Evolutionary conservation across 495 filamentous ascomycete genomes (phyloP).

Genomic region (Penicillium longicatenatum): DNA sequence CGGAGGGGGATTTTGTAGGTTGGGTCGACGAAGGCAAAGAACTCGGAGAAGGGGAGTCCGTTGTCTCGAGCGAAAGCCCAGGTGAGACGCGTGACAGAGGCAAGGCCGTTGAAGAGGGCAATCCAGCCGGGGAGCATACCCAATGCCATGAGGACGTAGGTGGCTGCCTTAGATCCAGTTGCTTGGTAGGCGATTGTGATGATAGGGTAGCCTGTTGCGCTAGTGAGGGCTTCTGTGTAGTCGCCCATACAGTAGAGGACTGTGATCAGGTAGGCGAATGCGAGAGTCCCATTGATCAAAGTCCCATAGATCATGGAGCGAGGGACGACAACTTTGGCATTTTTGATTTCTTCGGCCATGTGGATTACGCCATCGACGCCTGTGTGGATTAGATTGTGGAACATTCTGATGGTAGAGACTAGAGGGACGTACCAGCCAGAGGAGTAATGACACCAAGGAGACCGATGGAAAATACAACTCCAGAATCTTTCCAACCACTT

Average conservation of each 20-base stretch:
- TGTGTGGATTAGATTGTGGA: slow-evolving; percentile 39
- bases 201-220: slow-evolving; percentile 48
- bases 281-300: slow-evolving; percentile 44
- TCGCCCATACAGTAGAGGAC: slow-evolving; percentile 41
- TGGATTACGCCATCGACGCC: slow-evolving; percentile 37
- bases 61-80: slow-evolving; percentile 63
- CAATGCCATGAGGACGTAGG: slow-evolving; percentile 28
- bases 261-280: slow-evolving; percentile 40
- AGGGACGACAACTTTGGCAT: slow-evolving; percentile 37
- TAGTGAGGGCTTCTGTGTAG: slow-evolving; percentile 28
- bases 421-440: slow-evolving; percentile 21
- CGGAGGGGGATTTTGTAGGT: slow-evolving; percentile 49
- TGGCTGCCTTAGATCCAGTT: slow-evolving; percentile 40
- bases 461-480: slow-evolving; percentile 34
- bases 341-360: slow-evolving; percentile 45
- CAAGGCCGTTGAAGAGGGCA: slow-evolving; percentile 46
- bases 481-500: slow-evolving; percentile 45
- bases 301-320: slow-evolving; percentile 36
- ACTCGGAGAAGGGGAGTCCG: slow-evolving; percentile 55
- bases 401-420: slow-evolving; percentile 19
- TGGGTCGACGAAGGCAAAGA: slow-evolving; percentile 39
- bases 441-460: slow-evolving; percentile 53
- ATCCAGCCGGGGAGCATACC: slow-evolving; percentile 39
- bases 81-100: slow-evolving; percentile 51
- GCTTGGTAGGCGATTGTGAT: slow-evolving; percentile 51